These are phyloP conservation scores for Monosporascus sp. DNA, from an alignment of 2,329 filamentous ascomycete species.

Conservation along the genomic window DNA sequence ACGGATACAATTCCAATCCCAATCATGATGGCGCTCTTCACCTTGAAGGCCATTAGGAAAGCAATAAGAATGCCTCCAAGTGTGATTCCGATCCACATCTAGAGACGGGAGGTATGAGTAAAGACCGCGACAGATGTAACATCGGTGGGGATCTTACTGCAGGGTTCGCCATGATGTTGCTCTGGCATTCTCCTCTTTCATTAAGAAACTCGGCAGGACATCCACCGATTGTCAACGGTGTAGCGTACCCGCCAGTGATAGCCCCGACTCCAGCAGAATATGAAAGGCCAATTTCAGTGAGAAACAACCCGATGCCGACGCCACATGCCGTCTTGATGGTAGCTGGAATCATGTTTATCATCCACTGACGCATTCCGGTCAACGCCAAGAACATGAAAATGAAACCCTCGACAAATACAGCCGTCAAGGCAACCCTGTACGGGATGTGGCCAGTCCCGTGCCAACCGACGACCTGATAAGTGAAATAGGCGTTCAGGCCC, in stretches of 20 bases:
- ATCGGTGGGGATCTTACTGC: conserved; percentile 41
- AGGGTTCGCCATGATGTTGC: conserved; percentile 69
- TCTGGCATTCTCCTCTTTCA: conserved; percentile 44
- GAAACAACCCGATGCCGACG: conserved; percentile 60
- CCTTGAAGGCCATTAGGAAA: conserved; percentile 72
- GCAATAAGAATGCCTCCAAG: conserved; percentile 74
- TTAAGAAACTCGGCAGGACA: conserved; percentile 56
- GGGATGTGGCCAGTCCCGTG: conserved; percentile 52
- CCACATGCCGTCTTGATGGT: conserved; percentile 63
- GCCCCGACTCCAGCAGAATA: conserved; percentile 80
- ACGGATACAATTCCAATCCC: conserved; percentile 69
- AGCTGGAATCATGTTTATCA: conserved; percentile 59
- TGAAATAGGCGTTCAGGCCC: conserved; percentile 64
- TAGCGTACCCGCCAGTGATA: conserved; percentile 64
- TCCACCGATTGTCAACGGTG: conserved; percentile 72
- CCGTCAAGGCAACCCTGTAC: conserved; percentile 56
- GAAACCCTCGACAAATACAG: conserved; percentile 60
- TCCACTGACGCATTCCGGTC: conserved; percentile 68
- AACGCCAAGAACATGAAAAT: conserved; percentile 60
- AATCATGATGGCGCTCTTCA: conserved; percentile 70
- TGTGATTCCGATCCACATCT: conserved; percentile 83
- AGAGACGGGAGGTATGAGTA: background rate
- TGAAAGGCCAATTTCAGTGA: conserved; percentile 62
- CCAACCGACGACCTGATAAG: conserved; percentile 60
- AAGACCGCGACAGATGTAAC: background rate